phyloP scores from a whole-genome alignment of 1,139 yeast species.

The Blastobotrys illinoisensis region DNA sequence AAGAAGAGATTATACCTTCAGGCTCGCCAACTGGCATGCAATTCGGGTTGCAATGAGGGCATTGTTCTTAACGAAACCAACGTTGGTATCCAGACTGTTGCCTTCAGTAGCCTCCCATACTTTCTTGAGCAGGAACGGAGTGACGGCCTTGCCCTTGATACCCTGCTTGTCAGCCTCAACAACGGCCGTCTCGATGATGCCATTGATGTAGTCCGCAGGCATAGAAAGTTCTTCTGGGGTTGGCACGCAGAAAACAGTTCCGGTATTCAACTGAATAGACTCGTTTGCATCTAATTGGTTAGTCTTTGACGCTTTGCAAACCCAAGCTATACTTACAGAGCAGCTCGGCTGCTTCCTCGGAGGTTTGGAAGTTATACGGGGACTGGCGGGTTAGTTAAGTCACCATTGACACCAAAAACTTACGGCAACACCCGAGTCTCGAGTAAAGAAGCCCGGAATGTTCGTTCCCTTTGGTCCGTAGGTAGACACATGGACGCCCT shows the following conservation, averaged over 20 bases:
- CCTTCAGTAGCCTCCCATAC: slow-evolving; percentile 68
- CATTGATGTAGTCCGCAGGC: slow-evolving; percentile 46
- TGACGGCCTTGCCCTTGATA: slow-evolving; percentile 64
- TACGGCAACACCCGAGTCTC: slow-evolving; percentile 59
- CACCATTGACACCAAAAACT: too few relatives aligned
- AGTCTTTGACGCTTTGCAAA: too few relatives aligned
- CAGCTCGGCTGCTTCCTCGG: slow-evolving; percentile 56
- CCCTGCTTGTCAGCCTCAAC: slow-evolving; percentile 49
- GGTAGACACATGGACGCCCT: slow-evolving; percentile 59
- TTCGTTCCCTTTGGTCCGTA: slow-evolving; percentile 44
- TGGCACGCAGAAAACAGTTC: slow-evolving; percentile 75
- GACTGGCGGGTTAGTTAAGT: slow-evolving; percentile 33
- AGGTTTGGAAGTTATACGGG: slow-evolving; percentile 55
- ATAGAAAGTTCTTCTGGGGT: slow-evolving; percentile 66
- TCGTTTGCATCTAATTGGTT: slow-evolving; percentile 39
- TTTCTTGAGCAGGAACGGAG: slow-evolving; percentile 67
- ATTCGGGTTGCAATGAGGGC: slow-evolving; percentile 64
- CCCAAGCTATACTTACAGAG: slow-evolving; percentile 27
- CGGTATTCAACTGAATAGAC: slow-evolving; percentile 52
- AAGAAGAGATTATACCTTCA: slow-evolving; percentile 32
- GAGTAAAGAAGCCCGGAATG: slow-evolving; percentile 80
- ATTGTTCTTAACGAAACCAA: slow-evolving; percentile 72
- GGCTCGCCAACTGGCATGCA: slow-evolving; percentile 47
- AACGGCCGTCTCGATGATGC: slow-evolving; percentile 55
- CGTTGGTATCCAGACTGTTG: slow-evolving; percentile 61